Conservation (phyloP, 75 land plant species). For the Gnetum montanum region DNA sequence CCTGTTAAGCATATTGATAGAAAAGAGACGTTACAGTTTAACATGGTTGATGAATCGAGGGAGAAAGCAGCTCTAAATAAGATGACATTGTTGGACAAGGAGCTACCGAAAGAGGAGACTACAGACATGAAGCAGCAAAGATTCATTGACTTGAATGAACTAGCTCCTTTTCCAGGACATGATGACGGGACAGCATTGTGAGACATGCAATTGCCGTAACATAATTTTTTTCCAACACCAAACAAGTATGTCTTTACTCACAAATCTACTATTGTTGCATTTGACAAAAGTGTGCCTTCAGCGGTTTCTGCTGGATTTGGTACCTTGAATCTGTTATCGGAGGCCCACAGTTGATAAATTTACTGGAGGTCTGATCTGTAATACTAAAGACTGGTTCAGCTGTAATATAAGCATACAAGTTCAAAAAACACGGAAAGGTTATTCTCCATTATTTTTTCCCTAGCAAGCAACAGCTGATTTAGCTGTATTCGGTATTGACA, state of each 20-base stretch:
- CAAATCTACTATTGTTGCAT: neutral
- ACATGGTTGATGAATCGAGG: constrained; percentile 5
- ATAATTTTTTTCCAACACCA: too few species aligned
- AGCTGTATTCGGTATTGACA: constrained; percentile 1
- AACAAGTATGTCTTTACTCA: neutral
- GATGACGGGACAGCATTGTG: constrained; percentile 39
- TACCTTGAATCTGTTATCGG: neutral
- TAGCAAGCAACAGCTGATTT: constrained; percentile 2
- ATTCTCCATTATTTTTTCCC: constrained; percentile 4
- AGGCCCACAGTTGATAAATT: neutral
- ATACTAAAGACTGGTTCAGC: constrained; percentile 3
- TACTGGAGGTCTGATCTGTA: constrained; percentile 1
- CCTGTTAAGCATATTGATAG: constrained; percentile 15
- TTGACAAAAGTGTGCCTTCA: neutral
- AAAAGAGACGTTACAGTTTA: constrained; percentile 13
- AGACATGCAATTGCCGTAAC: neutral
- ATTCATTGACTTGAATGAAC: constrained; percentile 77
- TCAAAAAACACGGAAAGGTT: neutral
- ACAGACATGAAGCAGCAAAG: constrained; percentile 20
- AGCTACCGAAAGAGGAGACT: too few species aligned
- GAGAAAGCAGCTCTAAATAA: constrained; percentile 15
- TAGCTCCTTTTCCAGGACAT: constrained; percentile 60
- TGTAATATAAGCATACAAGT: constrained; percentile 3
- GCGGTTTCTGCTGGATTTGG: neutral
- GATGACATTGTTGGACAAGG: constrained; percentile 18